Evolutionary conservation across 441 rosid species (phyloP).

Genomic region (Pelargonium australe): DNA sequence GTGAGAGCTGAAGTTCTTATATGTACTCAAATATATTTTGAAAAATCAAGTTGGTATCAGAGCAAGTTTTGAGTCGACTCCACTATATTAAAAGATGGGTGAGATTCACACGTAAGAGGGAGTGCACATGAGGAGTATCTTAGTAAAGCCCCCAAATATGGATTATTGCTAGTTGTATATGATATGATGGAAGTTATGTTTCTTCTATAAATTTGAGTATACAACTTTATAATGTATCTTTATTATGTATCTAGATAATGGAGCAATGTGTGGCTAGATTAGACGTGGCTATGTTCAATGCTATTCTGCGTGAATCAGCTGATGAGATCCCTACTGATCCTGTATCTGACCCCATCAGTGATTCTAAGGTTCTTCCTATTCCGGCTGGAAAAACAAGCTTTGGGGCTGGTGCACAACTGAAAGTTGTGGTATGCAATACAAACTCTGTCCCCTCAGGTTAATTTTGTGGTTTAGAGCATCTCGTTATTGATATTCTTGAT

Average conservation of each 20-base stretch:
- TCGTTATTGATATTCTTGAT: too few relatives aligned
- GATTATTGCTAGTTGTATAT: neutral
- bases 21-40: too few relatives aligned
- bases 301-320: constrained; percentile 83
- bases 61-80: too few relatives aligned
- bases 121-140: too few relatives aligned
- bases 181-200: neutral
- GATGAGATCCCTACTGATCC: constrained; percentile 95
- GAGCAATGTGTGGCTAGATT: constrained; percentile 86
- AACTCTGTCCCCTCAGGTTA: neutral
- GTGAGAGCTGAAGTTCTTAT: too few relatives aligned
- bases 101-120: too few relatives aligned
- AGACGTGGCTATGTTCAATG: constrained; percentile 97
- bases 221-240: neutral
- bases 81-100: too few relatives aligned
- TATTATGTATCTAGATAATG: constrained; percentile 54
- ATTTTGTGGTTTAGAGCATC: too few relatives aligned
- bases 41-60: too few relatives aligned
- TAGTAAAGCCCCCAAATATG: neutral
- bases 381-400: constrained; percentile 76
- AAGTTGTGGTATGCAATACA: constrained; percentile 59
- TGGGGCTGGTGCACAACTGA: constrained; percentile 91
- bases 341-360: constrained; percentile 89
- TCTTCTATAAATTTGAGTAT: neutral
- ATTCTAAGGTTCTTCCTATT: constrained; percentile 76